These are phyloP conservation scores for Nemania diffusa DNA, from an alignment of 2,329 filamentous ascomycete species.

Conservation along the genomic window DNA sequence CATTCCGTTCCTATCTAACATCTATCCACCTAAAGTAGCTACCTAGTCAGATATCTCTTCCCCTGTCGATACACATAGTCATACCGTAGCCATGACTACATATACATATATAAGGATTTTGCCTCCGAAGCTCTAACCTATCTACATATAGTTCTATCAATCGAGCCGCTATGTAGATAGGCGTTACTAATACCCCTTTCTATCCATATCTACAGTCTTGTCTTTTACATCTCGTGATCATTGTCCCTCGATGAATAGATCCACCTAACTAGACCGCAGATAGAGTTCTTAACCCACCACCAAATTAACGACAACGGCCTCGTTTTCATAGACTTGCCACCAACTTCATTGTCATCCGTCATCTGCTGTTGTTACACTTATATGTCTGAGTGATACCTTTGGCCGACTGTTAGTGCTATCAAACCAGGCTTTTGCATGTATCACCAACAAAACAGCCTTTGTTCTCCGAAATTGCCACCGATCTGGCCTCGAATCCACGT, in stretches of 20 bases:
- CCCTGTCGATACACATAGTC: not conserved
- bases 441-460: conserved; percentile 18
- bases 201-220: not conserved
- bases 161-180: not conserved
- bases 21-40: not conserved
- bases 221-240: not conserved
- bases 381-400: conserved; percentile 8
- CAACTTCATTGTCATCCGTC: conserved; percentile 9
- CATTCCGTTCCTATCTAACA: not conserved
- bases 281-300: not conserved
- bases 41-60: not conserved
- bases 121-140: not conserved
- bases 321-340: conserved; percentile 9
- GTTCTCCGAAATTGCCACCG: conserved; percentile 1
- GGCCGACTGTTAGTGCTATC: conserved; percentile 6
- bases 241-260: not conserved
- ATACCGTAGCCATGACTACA: not conserved
- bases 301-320: not conserved
- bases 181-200: not conserved
- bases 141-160: not conserved
- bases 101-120: not conserved
- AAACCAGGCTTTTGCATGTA: conserved; percentile 10
- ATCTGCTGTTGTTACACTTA: conserved; percentile 19
- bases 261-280: not conserved
- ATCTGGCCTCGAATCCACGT: not conserved